These are phyloP conservation scores for Xerocomellus dryophilus DNA, from an alignment of 768 basidiomycete species.

Conservation along the genomic window DNA sequence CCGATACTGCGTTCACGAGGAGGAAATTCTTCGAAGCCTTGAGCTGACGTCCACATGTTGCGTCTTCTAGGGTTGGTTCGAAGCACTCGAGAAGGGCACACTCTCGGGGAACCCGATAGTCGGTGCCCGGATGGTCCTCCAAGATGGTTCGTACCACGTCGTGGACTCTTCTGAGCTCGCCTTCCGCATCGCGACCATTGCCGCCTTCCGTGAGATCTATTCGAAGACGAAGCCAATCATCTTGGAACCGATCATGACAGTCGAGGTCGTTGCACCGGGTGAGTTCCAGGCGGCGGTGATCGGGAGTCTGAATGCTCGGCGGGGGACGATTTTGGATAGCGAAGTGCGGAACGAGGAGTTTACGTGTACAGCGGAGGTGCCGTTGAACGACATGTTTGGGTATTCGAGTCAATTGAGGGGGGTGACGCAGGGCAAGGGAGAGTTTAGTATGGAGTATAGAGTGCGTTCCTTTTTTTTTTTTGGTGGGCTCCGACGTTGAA, in stretches of 20 bases:
- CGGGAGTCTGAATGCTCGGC: conserved; percentile 86
- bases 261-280: conserved; percentile 91
- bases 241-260: conserved; percentile 97
- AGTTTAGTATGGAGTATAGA: conserved; percentile 80
- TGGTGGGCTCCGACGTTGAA: neutral
- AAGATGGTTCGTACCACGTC: conserved; percentile 89
- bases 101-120: conserved; percentile 85
- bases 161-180: conserved; percentile 97
- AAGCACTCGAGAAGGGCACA: conserved; percentile 88
- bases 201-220: conserved; percentile 92
- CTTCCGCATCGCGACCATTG: conserved; percentile 86
- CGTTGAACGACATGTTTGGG: conserved; percentile 97
- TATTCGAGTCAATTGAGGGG: conserved; percentile 93
- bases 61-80: conserved; percentile 76
- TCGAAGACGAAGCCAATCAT: conserved; percentile 73
- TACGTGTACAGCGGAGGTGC: conserved; percentile 85
- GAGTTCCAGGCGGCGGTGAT: conserved; percentile 98
- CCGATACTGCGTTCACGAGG: neutral
- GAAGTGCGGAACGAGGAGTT: conserved; percentile 98
- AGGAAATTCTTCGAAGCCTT: neutral
- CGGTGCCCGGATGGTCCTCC: conserved; percentile 81
- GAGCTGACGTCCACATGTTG: neutral
- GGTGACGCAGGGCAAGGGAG: conserved; percentile 94
- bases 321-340: conserved; percentile 92
- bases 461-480: conserved; percentile 35